Evolutionary conservation across 2,329 filamentous ascomycete species (phyloP).

Genomic region (Aaosphaeria pasadenensis): DNA sequence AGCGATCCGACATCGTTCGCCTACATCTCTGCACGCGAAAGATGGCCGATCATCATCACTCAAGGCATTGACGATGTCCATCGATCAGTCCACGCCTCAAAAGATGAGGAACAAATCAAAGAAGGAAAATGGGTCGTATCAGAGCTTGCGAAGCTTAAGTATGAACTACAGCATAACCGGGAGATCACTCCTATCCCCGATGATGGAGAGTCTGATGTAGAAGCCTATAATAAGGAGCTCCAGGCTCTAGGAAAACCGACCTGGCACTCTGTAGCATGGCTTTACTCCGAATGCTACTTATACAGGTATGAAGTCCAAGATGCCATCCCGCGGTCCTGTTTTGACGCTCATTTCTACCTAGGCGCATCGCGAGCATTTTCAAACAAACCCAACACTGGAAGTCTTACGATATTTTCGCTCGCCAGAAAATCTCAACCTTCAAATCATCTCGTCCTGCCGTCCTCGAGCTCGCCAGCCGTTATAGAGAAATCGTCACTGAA

Average conservation of each 20-base stretch:
- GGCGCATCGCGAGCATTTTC: constrained; percentile 80
- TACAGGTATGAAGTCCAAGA: constrained; percentile 59
- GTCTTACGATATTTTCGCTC: constrained; percentile 81
- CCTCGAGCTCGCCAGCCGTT: constrained; percentile 75
- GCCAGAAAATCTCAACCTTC: constrained; percentile 90
- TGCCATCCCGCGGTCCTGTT: not conserved
- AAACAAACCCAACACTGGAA: constrained; percentile 78
- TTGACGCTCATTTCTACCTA: constrained; percentile 37
- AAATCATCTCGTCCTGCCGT: constrained; percentile 85
- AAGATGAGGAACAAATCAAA: constrained; percentile 61
- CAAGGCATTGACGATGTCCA: constrained; percentile 94
- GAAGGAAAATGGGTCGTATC: constrained; percentile 88
- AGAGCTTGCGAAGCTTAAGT: constrained; percentile 79
- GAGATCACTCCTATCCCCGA: constrained; percentile 72
- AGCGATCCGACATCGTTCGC: constrained; percentile 84
- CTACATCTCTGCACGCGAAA: constrained; percentile 75
- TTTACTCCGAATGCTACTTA: constrained; percentile 91
- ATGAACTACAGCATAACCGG: constrained; percentile 89
- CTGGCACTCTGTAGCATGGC: constrained; percentile 86
- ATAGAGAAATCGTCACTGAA: constrained; percentile 69
- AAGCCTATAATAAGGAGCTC: constrained; percentile 82
- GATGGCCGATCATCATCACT: constrained; percentile 95
- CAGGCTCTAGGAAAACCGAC: constrained; percentile 67
- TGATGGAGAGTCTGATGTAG: constrained; percentile 73
- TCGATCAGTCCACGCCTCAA: constrained; percentile 60